Base-by-base conservation (phyloP, 768 basidiomycete species). In the Psilocybe cyanescens region DNA sequence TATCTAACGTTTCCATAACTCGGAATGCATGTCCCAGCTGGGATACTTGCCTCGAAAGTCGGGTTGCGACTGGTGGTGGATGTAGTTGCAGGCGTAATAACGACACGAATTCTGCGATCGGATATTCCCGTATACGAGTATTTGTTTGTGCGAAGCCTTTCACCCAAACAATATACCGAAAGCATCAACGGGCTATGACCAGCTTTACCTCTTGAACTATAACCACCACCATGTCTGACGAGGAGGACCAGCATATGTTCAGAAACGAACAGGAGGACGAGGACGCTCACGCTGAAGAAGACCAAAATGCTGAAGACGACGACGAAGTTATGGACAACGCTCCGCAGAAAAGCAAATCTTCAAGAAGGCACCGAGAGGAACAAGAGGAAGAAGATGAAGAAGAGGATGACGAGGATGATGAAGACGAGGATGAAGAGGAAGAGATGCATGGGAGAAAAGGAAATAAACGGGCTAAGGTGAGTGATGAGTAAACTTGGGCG, bases 391-490 rank as follows among this genome's bases (percentile, higher is more conserved):
- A 74, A 7, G 79, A 73, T 8, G 81, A 78, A 3, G 77, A 78
- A 0, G 80, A 78, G 0, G 88, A 85, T 0, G 85, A 83, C 0
- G 81, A 83, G 0, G 84, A 86, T 0, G 83, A 86, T 0, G 85
- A 86, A 0, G 33, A 35, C 6, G 24, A 24, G 24, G 85, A 83
- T 0, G 81, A 83, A 0, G 84, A 86, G 0, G 83, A 86, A 0
- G 85, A 86, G 0, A 85, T 0, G 85, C 60, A 77, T 60, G 78
- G 85, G 29, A 67, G 79, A 65, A 76, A 80, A 61, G 80, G 80
- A 41, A 83, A 76, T 68, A 89, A 89, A 72, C 82, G 86, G 46
- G 79, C 82, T 58, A 91, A 90, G 79, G 88, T 88, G 59, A 33
- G 78, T 68, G 41, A 28, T 55, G 12, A 37, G 47, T 24, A 17